phyloP scores from a whole-genome alignment of 148 eudicot genomes.

The Selenicereus undatus region DNA sequence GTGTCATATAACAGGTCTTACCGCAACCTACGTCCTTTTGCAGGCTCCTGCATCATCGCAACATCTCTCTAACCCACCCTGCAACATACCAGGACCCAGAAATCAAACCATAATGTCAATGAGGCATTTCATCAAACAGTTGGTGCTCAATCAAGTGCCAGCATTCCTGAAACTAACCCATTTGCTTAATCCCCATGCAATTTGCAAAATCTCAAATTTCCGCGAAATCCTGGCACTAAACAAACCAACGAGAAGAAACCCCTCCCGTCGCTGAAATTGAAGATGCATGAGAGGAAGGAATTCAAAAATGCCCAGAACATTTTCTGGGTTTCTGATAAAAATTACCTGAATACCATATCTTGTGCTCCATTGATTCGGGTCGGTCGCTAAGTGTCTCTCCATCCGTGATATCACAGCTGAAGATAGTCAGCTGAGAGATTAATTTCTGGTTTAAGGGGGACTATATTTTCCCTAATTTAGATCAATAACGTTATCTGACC shows the following conservation, averaged over 20 bases:
- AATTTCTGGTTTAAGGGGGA: no score
- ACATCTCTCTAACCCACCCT: neutral
- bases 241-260: neutral
- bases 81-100: neutral
- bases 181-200: neutral
- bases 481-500: no score
- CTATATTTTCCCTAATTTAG: no score
- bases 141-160: neutral
- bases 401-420: neutral
- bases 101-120: neutral
- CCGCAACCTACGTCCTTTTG: neutral
- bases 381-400: neutral
- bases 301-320: neutral
- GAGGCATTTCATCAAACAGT: slow-evolving; percentile 6
- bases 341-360: neutral
- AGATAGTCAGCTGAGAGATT: no score
- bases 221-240: neutral
- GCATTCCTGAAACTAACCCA: neutral
- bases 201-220: neutral
- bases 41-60: neutral
- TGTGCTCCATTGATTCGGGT: neutral
- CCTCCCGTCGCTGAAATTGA: neutral
- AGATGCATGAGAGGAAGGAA: neutral
- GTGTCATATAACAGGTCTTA: neutral
- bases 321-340: neutral